Percentiles rank a stretch among this genome's conserved stretches.
Evolutionary conservation across 768 basidiomycete genomes (phyloP).

Genomic region (Suillus sp.): DNA sequence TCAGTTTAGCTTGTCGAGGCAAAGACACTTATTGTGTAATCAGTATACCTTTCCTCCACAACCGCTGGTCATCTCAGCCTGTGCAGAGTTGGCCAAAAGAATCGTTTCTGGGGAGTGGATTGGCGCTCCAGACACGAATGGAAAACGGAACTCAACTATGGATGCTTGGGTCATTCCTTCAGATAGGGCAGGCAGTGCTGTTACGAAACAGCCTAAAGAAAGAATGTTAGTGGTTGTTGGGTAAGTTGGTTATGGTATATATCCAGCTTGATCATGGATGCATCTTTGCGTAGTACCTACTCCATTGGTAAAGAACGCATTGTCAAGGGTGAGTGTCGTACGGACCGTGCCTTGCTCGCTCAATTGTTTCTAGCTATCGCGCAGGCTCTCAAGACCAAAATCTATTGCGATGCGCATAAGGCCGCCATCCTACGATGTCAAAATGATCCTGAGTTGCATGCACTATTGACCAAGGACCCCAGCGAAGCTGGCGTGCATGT

Average conservation of each 20-base stretch:
- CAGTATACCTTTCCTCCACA: constrained; percentile 96
- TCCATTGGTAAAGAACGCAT: constrained; percentile 98
- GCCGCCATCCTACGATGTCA: constrained; percentile 81
- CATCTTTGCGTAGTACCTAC: constrained; percentile 69
- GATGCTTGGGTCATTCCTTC: constrained; percentile 50
- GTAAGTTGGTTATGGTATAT: constrained; percentile 39
- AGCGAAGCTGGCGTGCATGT: constrained; percentile 80
- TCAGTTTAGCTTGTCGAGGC: not conserved
- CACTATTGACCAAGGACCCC: constrained; percentile 77
- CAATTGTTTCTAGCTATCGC: constrained; percentile 67
- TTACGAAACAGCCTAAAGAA: constrained; percentile 40
- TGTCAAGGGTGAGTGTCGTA: constrained; percentile 71
- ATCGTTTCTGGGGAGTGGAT: constrained; percentile 47
- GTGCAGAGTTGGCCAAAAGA: constrained; percentile 75
- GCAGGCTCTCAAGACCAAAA: constrained; percentile 71
- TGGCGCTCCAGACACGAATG: constrained; percentile 26
- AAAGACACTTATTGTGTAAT: constrained; percentile 14
- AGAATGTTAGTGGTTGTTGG: constrained; percentile 69
- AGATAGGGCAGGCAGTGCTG: constrained; percentile 24
- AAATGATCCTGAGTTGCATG: constrained; percentile 78
- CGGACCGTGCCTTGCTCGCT: not conserved
- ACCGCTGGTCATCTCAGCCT: constrained; percentile 90
- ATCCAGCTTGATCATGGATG: not conserved
- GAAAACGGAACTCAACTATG: constrained; percentile 41
- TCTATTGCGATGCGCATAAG: constrained; percentile 90